Evolutionary conservation across 176 grass and related monocot genomes (phyloP).

Genomic region (Triticum aestivum): IWGSC_CS_RefSeq_v2.1 NC_057798.1:752477515-752478014

Average conservation of each 20-base stretch:
- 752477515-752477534: conserved; percentile 2
- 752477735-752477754: conserved; percentile 76
- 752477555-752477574: conserved; percentile 43
- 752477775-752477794: conserved; percentile 93
- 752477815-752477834: conserved; percentile 62
- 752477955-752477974: conserved; percentile 85
- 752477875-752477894: conserved; percentile 81
- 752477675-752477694: conserved; percentile 76
- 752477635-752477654: conserved; percentile 79
- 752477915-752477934: conserved; percentile 50
- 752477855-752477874: conserved; percentile 72
- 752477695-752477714: conserved; percentile 82
- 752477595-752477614: conserved; percentile 78
- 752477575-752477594: conserved; percentile 42
- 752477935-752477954: conserved; percentile 73
- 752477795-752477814: conserved; percentile 95
- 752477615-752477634: conserved; percentile 78
- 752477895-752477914: conserved; percentile 85
- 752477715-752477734: conserved; percentile 74
- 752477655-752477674: conserved; percentile 84
- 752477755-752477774: conserved; percentile 80
- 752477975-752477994: conserved; percentile 77
- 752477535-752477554: conserved; percentile 39
- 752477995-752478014: conserved; percentile 65
- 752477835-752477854: conserved; percentile 85